These are phyloP conservation scores for Moesziomyces sp. DNA, from an alignment of 1,284 basidiomycete species.

Conservation along the genomic window DNA sequence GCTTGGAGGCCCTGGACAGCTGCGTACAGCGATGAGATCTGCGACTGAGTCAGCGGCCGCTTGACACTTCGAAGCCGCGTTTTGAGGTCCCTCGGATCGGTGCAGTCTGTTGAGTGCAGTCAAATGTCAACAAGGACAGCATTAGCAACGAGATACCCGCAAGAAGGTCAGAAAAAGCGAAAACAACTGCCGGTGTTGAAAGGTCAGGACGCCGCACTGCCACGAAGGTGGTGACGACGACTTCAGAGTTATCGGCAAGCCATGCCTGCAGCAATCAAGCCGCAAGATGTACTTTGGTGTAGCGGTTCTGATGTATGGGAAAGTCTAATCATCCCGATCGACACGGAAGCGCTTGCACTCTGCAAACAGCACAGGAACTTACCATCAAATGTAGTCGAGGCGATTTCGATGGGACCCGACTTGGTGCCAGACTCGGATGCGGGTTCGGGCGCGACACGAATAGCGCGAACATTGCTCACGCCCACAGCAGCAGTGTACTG, in stretches of 20 bases:
- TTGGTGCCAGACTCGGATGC: conserved; percentile 1
- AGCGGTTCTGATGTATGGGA: conserved; percentile 53
- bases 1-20: conserved; percentile 7
- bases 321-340: conserved; percentile 46
- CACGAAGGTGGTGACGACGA: conserved; percentile 16
- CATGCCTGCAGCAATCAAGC: conserved; percentile 40
- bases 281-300: conserved; percentile 42
- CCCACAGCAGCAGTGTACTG: conserved; percentile 1
- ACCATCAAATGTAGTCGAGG: conserved; percentile 16
- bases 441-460: conserved; percentile 5
- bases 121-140: not conserved
- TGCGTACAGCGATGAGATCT: conserved; percentile 12
- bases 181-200: conserved; percentile 11
- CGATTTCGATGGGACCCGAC: not conserved
- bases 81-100: conserved; percentile 15
- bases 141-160: conserved; percentile 2
- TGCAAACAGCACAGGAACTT: conserved; percentile 4
- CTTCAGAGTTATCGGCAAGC: conserved; percentile 52
- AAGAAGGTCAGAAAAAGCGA: not conserved
- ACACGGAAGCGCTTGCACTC: not conserved
- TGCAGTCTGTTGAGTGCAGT: conserved; percentile 9
- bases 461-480: conserved; percentile 18
- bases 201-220: conserved; percentile 39
- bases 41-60: conserved; percentile 13
- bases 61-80: conserved; percentile 8